Evolutionary conservation across 257 asterid genomes (phyloP).

Genomic region (Lavandula angustifolia): DNA sequence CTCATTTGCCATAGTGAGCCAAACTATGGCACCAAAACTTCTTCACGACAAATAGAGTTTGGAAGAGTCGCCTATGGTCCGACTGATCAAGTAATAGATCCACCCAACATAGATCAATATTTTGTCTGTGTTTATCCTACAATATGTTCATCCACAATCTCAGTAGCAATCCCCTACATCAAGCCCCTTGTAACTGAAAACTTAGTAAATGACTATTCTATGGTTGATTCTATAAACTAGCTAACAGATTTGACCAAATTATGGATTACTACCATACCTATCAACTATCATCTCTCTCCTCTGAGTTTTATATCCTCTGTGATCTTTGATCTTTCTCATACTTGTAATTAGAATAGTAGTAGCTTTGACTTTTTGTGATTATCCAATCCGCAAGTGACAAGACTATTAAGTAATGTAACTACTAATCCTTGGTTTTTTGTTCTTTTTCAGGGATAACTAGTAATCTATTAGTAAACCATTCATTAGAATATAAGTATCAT

Average conservation of each 20-base stretch:
- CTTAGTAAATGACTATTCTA: neutral
- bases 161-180: conserved; percentile 11
- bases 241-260: conserved; percentile 5
- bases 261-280: neutral
- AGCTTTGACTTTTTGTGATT: conserved; percentile 38
- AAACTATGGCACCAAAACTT: conserved; percentile 14
- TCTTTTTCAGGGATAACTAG: neutral
- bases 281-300: conserved; percentile 30
- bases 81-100: neutral
- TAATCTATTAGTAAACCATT: conserved; percentile 17
- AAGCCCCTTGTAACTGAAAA: conserved; percentile 8
- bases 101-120: neutral
- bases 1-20: neutral
- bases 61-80: neutral
- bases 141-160: conserved; percentile 5
- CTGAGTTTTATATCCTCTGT: conserved; percentile 35
- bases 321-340: conserved; percentile 29
- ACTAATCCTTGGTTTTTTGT: neutral
- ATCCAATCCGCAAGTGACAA: conserved; percentile 34
- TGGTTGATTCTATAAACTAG: conserved; percentile 4
- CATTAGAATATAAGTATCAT: conserved; percentile 5
- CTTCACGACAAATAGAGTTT: neutral
- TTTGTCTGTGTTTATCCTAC: neutral
- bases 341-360: conserved; percentile 22
- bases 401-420: conserved; percentile 9